Evolutionary conservation across 805 yeast species (phyloP).

Genomic region (Starmerella bombicola): DNA sequence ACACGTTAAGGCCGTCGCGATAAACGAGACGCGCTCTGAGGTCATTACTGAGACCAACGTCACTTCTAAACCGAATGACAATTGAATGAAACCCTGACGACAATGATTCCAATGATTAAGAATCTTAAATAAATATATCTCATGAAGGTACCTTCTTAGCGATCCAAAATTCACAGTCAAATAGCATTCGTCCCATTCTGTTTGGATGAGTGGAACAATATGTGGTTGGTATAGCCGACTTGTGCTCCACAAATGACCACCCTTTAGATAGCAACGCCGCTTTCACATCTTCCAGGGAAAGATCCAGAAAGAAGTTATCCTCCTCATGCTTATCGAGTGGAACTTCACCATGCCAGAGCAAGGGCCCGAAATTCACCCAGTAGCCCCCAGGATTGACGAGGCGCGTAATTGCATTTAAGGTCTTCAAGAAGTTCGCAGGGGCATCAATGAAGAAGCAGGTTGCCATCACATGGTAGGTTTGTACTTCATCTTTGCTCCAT

Average conservation of each 20-base stretch:
- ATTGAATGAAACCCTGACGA: no score
- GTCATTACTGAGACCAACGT: neutral
- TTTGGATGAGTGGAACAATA: slow-evolving; percentile 40
- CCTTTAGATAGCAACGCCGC: slow-evolving; percentile 38
- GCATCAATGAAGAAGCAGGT: slow-evolving; percentile 77
- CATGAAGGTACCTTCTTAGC: slow-evolving; percentile 30
- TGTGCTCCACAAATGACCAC: slow-evolving; percentile 38
- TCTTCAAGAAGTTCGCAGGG: slow-evolving; percentile 69
- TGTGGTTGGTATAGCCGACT: slow-evolving; percentile 35
- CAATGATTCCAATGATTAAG: neutral
- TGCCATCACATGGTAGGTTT: slow-evolving; percentile 29
- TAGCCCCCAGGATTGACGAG: slow-evolving; percentile 38
- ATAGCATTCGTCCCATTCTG: slow-evolving; percentile 43
- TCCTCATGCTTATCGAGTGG: slow-evolving; percentile 22
- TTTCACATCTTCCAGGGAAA: slow-evolving; percentile 44
- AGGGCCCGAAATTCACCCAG: slow-evolving; percentile 75
- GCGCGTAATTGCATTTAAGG: slow-evolving; percentile 48
- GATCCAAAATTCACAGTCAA: slow-evolving; percentile 60
- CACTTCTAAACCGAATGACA: neutral
- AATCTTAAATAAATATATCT: neutral
- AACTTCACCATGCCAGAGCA: slow-evolving; percentile 60
- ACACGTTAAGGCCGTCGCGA: neutral
- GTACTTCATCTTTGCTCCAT: slow-evolving; percentile 39
- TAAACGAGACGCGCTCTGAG: neutral
- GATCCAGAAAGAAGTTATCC: slow-evolving; percentile 32